phyloP scores from a whole-genome alignment of 805 yeast genomes.

The Pichia kluyveri region DNA sequence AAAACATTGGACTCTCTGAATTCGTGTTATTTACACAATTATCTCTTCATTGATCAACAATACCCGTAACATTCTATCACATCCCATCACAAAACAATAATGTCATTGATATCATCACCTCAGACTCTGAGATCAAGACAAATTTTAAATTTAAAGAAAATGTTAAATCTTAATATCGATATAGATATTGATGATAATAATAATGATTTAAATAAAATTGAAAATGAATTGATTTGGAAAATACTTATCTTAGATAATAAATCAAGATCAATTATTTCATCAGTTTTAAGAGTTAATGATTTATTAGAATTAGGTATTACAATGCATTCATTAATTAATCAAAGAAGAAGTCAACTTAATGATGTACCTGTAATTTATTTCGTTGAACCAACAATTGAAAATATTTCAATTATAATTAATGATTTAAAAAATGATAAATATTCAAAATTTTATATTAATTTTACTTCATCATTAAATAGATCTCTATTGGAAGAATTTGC shows the following conservation, averaged over 20 bases:
- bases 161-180: conserved; percentile 75
- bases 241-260: conserved; percentile 73
- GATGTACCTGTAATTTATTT: conserved; percentile 95
- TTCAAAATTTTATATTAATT: conserved; percentile 74
- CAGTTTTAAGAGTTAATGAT: conserved; percentile 89
- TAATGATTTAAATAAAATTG: conserved; percentile 37
- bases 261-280: conserved; percentile 80
- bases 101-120: conserved; percentile 13
- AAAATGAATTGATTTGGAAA: conserved; percentile 83
- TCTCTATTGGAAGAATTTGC: conserved; percentile 84
- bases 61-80: no score
- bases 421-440: conserved; percentile 73
- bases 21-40: no score
- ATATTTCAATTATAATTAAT: conserved; percentile 56
- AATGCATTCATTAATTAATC: conserved; percentile 65
- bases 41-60: no score
- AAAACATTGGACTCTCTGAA: no score
- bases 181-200: conserved; percentile 24
- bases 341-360: conserved; percentile 73
- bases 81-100: no score
- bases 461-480: conserved; percentile 72
- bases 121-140: conserved; percentile 23
- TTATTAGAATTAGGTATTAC: conserved; percentile 86
- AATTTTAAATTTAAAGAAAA: conserved; percentile 50
- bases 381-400: conserved; percentile 77